Base-by-base conservation (phyloP, 2,329 filamentous ascomycete genomes). In the Aspergillaceae sp. region DNA sequence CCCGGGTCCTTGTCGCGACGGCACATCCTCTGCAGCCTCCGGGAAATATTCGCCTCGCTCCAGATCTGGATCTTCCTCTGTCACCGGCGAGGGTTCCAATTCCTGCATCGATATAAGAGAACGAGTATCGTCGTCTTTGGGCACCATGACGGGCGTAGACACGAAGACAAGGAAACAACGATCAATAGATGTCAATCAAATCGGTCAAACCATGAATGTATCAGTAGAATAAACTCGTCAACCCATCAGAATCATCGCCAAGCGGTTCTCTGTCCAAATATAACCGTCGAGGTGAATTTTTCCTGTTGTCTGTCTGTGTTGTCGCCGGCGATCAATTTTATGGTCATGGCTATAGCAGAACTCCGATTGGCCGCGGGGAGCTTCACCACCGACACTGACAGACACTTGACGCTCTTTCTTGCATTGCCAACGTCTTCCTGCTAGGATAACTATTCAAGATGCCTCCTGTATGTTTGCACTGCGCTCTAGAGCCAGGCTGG, bases 31-130 rank as follows among this genome's bases (percentile, higher is more conserved):
- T 40, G 51, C 45, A 1, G 56, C 43, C 56, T 60, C 51, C 51
- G 58, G 53, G 48, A 64, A 67, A 51, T 77, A 77, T 41, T 67
- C 66, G 50, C 71, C 77, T 46, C 76, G 73, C 48, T 81, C 75
- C 29, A 67, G 56, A 45, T 75, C 67, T 41, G 59, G 57, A 10
- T 56, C 57, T 36, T 62, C 66, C 47, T 81, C 75, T 45, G 83
- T 84, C 38, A 94, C 87, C 0, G 89, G 90, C 26, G 82, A 82
- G 3, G 90, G 90, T 44, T 94, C 89, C 51, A 96, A 74, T 61
- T 91, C 81, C 43, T 84, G 76, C 48, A 95, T 76, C 37, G 84
- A 84, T 48, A 80, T 69, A 44, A 82, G 67, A 34, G 80, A 80
- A 57, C 55, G 64, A 33, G 62, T 58, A 36, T 67, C 63, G 40